Evolutionary conservation across 106 monocot genomes (phyloP).

Genomic region (Apostasia ramifera): DNA sequence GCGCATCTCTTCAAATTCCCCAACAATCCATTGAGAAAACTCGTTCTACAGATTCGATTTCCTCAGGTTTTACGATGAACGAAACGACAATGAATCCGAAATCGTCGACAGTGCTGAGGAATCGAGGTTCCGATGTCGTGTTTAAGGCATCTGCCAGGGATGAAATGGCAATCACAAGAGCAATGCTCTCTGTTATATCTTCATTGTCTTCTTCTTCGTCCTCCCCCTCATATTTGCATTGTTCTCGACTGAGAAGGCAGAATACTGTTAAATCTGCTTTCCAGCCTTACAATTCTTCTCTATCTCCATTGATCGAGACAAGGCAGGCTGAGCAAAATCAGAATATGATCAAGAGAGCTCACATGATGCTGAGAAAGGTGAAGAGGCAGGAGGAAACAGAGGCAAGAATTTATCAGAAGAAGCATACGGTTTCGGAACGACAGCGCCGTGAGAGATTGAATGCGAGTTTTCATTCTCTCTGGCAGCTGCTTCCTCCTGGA

Average conservation of each 20-base stretch:
- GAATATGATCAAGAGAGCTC: conserved; percentile 46
- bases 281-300: conserved; percentile 24
- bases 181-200: conserved; percentile 65
- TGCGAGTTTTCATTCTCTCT: not conserved
- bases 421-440: conserved; percentile 73
- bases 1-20: not conserved
- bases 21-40: not conserved
- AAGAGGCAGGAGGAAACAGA: not conserved
- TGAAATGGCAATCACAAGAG: conserved; percentile 47
- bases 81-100: not conserved
- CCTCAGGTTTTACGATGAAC: not conserved
- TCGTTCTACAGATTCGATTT: not conserved
- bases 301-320: not conserved
- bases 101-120: not conserved
- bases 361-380: conserved; percentile 33
- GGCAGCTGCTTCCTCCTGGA: conserved; percentile 4
- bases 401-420: conserved; percentile 35
- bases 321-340: conserved; percentile 15
- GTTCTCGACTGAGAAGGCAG: too few relatives aligned
- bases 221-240: not conserved
- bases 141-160: conserved; percentile 34
- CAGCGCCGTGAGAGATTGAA: not conserved
- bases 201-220: conserved; percentile 20
- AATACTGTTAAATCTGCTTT: conserved; percentile 23
- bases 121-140: conserved; percentile 3